These are phyloP conservation scores for Elsinoe arachidis DNA, from an alignment of 2,329 filamentous ascomycete genomes.

Conservation along the genomic window DNA sequence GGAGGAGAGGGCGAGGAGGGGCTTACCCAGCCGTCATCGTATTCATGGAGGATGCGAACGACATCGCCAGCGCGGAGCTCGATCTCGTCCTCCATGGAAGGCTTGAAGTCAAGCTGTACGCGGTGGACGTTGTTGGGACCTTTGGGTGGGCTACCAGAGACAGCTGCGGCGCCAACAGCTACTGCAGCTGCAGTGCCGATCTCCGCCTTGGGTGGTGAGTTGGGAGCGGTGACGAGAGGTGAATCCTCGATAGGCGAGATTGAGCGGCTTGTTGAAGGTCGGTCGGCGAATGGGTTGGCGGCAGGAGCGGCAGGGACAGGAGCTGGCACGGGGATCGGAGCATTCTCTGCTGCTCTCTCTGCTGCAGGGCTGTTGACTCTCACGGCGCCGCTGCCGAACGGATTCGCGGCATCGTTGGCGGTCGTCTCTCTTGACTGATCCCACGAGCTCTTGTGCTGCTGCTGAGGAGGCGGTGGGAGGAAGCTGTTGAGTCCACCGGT, in stretches of 20 bases:
- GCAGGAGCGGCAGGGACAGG: constrained; percentile 18
- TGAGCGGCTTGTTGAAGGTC: constrained; percentile 7
- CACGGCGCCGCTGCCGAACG: constrained; percentile 30
- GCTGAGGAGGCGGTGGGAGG: constrained; percentile 17
- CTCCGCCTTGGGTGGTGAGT: constrained; percentile 20
- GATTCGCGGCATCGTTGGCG: constrained; percentile 28
- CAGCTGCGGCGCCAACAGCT: constrained; percentile 32
- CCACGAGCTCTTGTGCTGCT: constrained; percentile 29
- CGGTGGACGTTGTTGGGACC: constrained; percentile 65
- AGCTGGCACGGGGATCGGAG: constrained; percentile 16
- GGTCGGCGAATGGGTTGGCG: constrained; percentile 23
- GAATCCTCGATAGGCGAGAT: constrained; percentile 17
- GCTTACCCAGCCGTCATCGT: constrained; percentile 96
- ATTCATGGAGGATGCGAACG: constrained; percentile 84
- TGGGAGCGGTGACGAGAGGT: constrained; percentile 19
- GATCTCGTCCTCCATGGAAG: constrained; percentile 87
- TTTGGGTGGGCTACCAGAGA: constrained; percentile 29
- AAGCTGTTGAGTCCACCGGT: constrained; percentile 18
- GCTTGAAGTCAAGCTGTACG: constrained; percentile 88
- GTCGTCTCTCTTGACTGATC: constrained; percentile 26
- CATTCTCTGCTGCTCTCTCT: constrained; percentile 20
- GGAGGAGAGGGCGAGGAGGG: not conserved
- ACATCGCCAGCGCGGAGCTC: constrained; percentile 72
- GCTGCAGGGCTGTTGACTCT: constrained; percentile 27
- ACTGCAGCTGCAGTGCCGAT: constrained; percentile 28